Conservation (phyloP, 116 monocot genomes). For the Iris pallida region DNA sequence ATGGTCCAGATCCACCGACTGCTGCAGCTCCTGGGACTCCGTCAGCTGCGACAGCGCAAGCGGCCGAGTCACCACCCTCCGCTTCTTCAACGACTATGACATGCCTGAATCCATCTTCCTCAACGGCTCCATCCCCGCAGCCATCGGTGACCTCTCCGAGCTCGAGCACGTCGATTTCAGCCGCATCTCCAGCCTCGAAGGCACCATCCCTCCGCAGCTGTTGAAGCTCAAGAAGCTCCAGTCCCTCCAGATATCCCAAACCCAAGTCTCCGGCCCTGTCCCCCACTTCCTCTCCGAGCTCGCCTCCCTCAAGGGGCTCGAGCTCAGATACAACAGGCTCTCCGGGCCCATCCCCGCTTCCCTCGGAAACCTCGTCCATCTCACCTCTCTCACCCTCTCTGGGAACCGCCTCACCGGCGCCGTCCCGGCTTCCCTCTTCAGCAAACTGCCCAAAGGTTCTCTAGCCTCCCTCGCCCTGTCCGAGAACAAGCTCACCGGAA, state of each 20-base stretch:
- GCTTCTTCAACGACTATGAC: not conserved
- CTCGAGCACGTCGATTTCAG: conserved; percentile 10
- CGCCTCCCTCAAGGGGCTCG: conserved; percentile 38
- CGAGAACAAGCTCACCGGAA: conserved; percentile 74
- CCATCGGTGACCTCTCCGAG: conserved; percentile 6
- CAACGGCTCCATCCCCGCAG: no score
- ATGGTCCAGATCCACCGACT: no score
- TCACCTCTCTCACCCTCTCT: conserved; percentile 57
- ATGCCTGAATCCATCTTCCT: no score
- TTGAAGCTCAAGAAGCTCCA: conserved; percentile 9
- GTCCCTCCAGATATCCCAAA: conserved; percentile 44
- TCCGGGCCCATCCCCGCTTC: conserved; percentile 47
- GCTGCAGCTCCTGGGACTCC: no score
- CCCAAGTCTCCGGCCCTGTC: conserved; percentile 57
- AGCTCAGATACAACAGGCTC: conserved; percentile 69
- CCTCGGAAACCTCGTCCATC: conserved; percentile 43
- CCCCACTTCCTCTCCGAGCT: conserved; percentile 24
- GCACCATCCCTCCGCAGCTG: conserved; percentile 36
- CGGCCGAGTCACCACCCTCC: no score
- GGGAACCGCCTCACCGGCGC: conserved; percentile 66
- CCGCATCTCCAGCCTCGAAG: conserved; percentile 24
- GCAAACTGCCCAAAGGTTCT: conserved; percentile 27
- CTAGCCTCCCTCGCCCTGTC: conserved; percentile 73
- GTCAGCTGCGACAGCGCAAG: no score
- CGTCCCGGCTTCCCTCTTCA: conserved; percentile 56